Evolutionary conservation across 2,329 filamentous ascomycete species (phyloP).

Genomic region (Fusarium solani-melongenae): DNA sequence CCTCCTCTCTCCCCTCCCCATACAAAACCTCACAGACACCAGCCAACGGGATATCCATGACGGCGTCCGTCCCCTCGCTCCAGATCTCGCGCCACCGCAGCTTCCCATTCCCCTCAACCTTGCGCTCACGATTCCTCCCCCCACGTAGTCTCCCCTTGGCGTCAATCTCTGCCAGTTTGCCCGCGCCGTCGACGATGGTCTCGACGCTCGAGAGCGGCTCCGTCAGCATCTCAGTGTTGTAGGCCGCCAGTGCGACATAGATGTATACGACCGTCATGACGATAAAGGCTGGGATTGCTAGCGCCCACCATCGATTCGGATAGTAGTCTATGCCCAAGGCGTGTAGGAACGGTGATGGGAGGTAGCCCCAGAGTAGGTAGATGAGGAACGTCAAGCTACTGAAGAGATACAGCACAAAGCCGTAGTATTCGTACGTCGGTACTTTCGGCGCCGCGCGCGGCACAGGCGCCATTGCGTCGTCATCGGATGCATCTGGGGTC

Average conservation of each 20-base stretch:
- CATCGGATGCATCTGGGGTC: slow-evolving; percentile 91
- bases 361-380: slow-evolving; percentile 84
- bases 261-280: slow-evolving; percentile 92
- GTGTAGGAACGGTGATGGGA: slow-evolving; percentile 91
- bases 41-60: slow-evolving; percentile 95
- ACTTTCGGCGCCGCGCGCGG: slow-evolving; percentile 91
- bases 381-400: slow-evolving; percentile 82
- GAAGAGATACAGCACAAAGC: slow-evolving; percentile 95
- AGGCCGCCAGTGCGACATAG: slow-evolving; percentile 89
- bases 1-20: slow-evolving; percentile 63
- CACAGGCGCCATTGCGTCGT: slow-evolving; percentile 85
- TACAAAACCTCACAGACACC: slow-evolving; percentile 97
- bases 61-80: slow-evolving; percentile 94
- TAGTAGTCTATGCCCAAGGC: slow-evolving; percentile 97
- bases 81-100: slow-evolving; percentile 84
- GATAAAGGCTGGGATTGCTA: slow-evolving; percentile 90
- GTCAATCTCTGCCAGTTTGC: slow-evolving; percentile 86
- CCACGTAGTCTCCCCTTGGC: slow-evolving; percentile 66
- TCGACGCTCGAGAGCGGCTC: slow-evolving; percentile 82
- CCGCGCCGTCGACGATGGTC: slow-evolving; percentile 91
- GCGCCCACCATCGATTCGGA: slow-evolving; percentile 96
- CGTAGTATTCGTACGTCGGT: slow-evolving; percentile 99
- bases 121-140: slow-evolving; percentile 49
- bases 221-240: slow-evolving; percentile 91
- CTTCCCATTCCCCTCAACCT: slow-evolving; percentile 50